Conservation (phyloP, 768 basidiomycete species). For the Phaeotremella skinneri region DNA sequence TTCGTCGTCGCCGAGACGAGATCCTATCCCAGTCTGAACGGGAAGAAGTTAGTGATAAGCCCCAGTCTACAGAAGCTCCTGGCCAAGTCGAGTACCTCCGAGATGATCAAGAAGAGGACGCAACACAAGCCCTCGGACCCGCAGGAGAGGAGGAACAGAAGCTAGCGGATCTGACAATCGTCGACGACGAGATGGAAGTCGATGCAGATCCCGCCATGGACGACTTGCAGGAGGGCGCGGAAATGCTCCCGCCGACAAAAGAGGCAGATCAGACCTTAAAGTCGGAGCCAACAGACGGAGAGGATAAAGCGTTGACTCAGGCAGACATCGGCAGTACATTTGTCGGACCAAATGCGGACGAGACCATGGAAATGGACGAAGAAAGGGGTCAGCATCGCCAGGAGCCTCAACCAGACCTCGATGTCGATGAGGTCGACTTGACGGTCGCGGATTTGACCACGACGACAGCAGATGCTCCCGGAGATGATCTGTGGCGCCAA, state of each 20-base stretch:
- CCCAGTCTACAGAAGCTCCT: conserved; percentile 32
- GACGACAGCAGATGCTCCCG: conserved; percentile 58
- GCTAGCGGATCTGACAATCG: conserved; percentile 73
- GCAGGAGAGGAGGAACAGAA: conserved; percentile 81
- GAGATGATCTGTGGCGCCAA: conserved; percentile 80
- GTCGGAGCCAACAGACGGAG: conserved; percentile 11
- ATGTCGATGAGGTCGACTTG: conserved; percentile 53
- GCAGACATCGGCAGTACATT: conserved; percentile 37
- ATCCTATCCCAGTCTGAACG: conserved; percentile 56
- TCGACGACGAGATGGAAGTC: conserved; percentile 59
- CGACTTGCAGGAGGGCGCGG: conserved; percentile 27
- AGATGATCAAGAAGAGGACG: conserved; percentile 58
- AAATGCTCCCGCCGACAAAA: conserved; percentile 8
- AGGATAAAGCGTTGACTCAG: conserved; percentile 53
- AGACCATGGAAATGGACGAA: conserved; percentile 56
- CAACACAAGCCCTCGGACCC: conserved; percentile 83
- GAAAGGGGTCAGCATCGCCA: conserved; percentile 48
- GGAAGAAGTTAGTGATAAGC: conserved; percentile 33
- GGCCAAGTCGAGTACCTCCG: conserved; percentile 69
- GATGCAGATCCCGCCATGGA: conserved; percentile 30
- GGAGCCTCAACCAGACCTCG: conserved; percentile 49
- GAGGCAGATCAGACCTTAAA: conserved; percentile 5
- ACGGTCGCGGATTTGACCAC: conserved; percentile 65
- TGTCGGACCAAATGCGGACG: conserved; percentile 21
- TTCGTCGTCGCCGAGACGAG: conserved; percentile 77